Base-by-base conservation (phyloP, 495 filamentous ascomycete species). In the Paragyromitra xinjiangensis region DNA sequence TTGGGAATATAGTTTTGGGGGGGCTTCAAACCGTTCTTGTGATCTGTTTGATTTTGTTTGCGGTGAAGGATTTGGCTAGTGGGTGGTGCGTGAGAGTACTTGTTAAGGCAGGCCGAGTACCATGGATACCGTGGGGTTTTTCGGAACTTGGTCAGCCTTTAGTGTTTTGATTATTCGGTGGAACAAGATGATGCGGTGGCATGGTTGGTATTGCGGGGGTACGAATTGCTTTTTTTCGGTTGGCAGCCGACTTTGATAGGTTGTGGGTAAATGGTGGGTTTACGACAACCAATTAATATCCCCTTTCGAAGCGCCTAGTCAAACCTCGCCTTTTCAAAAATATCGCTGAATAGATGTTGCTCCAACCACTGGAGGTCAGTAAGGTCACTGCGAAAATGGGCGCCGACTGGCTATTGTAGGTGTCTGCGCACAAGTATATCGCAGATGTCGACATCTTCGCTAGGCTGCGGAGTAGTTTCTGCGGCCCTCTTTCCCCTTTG, bases 151-250 rank as follows among this genome's bases (percentile, higher is more conserved):
- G 66, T 58, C 66, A 69, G 66, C 66, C 48, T 22, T 69, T 59
- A 19, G 73, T 78, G 64, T 78, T 78, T 78, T 78, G 76, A 78
- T 69, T 71, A 78, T 78, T 73, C 29, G 44, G 61, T 78, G 77
- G 65, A 78, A 61, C 74, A 78, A 44, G 71, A 67, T 75, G 75
- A 53, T 79, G 77, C 34, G 77, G 77, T 79, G 77, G 74, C 77
- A 79, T 78, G 77, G 76, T 71, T 71, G 73, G 62, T 42, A 69
- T 77, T 78, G 76, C 72, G 77, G 74, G 73, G 66, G 61, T 59
- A 72, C 34, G 19, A 64, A 42, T 77, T 77, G 68, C 69, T 75
- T 51, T 51, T 51, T 50, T 62, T 78, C 24, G 59, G 62, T 69
- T 78, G 58, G 75, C 37, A 69, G 19, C 40, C 51, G 50, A n/a